Percentiles rank a stretch among this genome's conserved stretches.
Evolutionary conservation across 2,329 filamentous ascomycete species (phyloP).

Genomic region (Hirsutella rhossiliensis): DNA sequence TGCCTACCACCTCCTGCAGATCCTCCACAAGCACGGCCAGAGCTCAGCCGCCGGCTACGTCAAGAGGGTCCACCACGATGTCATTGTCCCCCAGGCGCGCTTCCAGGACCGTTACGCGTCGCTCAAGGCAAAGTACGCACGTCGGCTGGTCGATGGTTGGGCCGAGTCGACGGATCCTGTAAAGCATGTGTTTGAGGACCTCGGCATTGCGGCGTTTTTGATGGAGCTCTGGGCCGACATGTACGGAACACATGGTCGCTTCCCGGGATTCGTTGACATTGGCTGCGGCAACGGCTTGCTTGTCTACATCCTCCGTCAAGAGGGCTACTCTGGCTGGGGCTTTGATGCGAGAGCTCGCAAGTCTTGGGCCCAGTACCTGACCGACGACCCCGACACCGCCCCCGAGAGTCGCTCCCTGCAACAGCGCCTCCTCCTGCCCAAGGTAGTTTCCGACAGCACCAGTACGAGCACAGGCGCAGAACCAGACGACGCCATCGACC

Average conservation of each 20-base stretch:
- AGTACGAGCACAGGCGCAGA: slow-evolving; percentile 4
- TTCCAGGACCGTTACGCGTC: slow-evolving; percentile 74
- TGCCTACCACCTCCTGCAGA: slow-evolving; percentile 54
- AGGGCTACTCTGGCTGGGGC: slow-evolving; percentile 79
- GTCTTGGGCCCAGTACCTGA: slow-evolving; percentile 66
- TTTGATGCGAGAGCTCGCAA: slow-evolving; percentile 83
- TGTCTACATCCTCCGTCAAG: slow-evolving; percentile 66
- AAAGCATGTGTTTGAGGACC: slow-evolving; percentile 93
- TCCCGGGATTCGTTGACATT: slow-evolving; percentile 90
- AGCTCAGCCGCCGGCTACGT: slow-evolving; percentile 54
- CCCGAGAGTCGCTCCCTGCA: slow-evolving; percentile 24
- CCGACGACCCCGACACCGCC: slow-evolving; percentile 8
- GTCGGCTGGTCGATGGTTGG: slow-evolving; percentile 61
- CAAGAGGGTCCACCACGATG: slow-evolving; percentile 76
- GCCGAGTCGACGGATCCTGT: slow-evolving; percentile 73
- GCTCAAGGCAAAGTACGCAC: slow-evolving; percentile 71
- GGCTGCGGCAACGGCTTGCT: slow-evolving; percentile 92
- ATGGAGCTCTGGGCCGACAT: slow-evolving; percentile 85
- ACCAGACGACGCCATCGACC: slow-evolving; percentile 4
- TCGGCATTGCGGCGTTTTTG: slow-evolving; percentile 82
- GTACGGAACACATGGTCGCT: slow-evolving; percentile 45
- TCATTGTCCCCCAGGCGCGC: slow-evolving; percentile 60
- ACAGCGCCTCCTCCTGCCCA: slow-evolving; percentile 37
- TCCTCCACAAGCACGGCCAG: slow-evolving; percentile 62
- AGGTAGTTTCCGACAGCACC: slow-evolving; percentile 19